phyloP scores from a whole-genome alignment of 108 stramenopile genomes.

The Chaetoceros tenuissimus region DNA sequence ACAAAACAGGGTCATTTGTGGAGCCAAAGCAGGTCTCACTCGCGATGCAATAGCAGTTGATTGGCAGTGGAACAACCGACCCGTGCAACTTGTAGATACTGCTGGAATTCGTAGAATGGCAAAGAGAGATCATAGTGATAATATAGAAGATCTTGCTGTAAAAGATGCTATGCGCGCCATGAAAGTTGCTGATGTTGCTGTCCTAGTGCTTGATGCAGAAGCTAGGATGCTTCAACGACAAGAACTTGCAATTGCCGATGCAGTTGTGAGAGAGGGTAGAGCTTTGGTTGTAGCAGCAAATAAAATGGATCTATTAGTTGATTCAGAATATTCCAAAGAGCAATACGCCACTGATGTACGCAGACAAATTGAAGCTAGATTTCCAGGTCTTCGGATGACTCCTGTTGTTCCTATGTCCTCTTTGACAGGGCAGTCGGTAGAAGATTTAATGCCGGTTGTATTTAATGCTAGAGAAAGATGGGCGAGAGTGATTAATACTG shows the following conservation, averaged over 20 bases:
- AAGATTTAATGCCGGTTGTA: conserved; percentile 67
- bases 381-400: conserved; percentile 76
- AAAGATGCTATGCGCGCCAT: conserved; percentile 82
- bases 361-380: conserved; percentile 63
- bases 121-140: conserved; percentile 42
- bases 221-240: conserved; percentile 66
- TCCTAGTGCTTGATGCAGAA: conserved; percentile 80
- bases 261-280: conserved; percentile 84
- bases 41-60: conserved; percentile 82
- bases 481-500: conserved; percentile 58
- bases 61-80: conserved; percentile 57
- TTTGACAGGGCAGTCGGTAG: conserved; percentile 46
- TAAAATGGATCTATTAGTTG: conserved; percentile 83
- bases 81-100: conserved; percentile 77
- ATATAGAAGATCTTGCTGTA: conserved; percentile 77
- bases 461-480: conserved; percentile 72
- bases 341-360: conserved; percentile 68
- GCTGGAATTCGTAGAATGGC: conserved; percentile 75
- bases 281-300: conserved; percentile 83
- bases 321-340: conserved; percentile 36
- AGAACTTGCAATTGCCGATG: conserved; percentile 83
- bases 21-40: conserved; percentile 81
- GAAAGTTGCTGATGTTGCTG: conserved; percentile 86
- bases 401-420: conserved; percentile 78
- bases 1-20: conserved; percentile 72